Base-by-base conservation (phyloP, 306 rosid genomes). In the Prunus campanulata region DNA sequence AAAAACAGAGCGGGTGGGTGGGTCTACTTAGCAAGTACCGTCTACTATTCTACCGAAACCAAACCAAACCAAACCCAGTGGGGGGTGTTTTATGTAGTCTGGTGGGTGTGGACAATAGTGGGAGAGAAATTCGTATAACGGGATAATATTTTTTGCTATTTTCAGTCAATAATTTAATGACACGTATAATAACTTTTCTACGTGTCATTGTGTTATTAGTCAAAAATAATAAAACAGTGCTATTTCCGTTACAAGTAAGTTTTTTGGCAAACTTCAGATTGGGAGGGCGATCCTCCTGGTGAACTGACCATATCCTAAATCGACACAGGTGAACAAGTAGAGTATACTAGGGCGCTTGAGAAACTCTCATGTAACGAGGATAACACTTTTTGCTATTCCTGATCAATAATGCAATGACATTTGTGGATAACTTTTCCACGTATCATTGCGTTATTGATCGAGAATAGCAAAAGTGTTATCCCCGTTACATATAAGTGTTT, bases 171-270 rank as follows among this genome's bases (percentile, higher is more conserved):
- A 32, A 32, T 1, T 5, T 5, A 30, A 32, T 5, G 1, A 5
- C 0, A 32, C 0, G 0, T 5, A 1, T 1, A 0, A 32, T 32
- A 32, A 32, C 1, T 32, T 32, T 32, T 32, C 1, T 0, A 5
- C 0, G 0, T 32, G 0, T 32, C 0, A 5, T 5, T 32, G 1
- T 32, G 0, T 32, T 5, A 32, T 5, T 32, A 32, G 7, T 32
- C 0, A 5, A 0, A 0, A 32, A 32, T 32, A 32, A 32, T 0
- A 32, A 32, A 32, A 32, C 0, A 32, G 0, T 32, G 0, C 0
- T 32, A 4, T 4, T 32, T 32, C 5, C 0, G 1, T 32, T 32
- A 32, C 0, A 32, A 32, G 0, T 32, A 32, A 32, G 39, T 0
- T 0, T 32, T 32, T 30, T 32, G 0, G 6, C 39, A 32, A 32